A percentile compares a stretch with the other conserved stretches of the same genome.
These are phyloP conservation scores for Papilionanthe hybrid DNA, from an alignment of 116 monocot genomes.

Conservation along the genomic window DNA sequence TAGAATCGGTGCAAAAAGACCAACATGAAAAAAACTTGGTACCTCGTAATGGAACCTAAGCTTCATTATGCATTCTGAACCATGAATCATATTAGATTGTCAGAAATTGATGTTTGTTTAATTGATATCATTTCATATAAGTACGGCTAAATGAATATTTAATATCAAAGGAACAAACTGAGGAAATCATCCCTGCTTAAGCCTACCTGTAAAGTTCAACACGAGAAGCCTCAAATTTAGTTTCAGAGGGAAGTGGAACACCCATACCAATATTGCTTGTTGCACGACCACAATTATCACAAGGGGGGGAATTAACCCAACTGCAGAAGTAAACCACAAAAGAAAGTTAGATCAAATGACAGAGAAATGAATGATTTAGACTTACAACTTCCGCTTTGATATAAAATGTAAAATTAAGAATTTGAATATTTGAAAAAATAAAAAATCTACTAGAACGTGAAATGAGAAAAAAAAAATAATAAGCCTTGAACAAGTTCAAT, in stretches of 20 bases:
- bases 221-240: conserved; percentile 47
- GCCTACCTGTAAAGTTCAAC: conserved; percentile 85
- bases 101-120: neutral
- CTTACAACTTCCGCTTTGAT: neutral
- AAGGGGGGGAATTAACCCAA: conserved; percentile 92
- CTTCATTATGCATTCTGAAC: neutral
- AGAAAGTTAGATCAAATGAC: neutral
- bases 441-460: neutral
- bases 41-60: neutral
- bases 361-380: neutral
- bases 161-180: neutral
- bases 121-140: neutral
- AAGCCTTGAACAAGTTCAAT: neutral
- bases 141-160: neutral
- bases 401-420: neutral
- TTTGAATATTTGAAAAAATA: neutral
- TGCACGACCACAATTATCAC: conserved; percentile 64
- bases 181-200: neutral
- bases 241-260: conserved; percentile 62
- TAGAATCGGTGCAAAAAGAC: neutral
- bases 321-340: conserved; percentile 32
- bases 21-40: neutral
- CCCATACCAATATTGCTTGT: conserved; percentile 79
- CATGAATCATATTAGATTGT: neutral
- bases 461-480: neutral